Percentiles rank a stretch among this genome's conserved stretches.
These are phyloP conservation scores for Ogataea allantospora DNA, from an alignment of 805 yeast genomes.

Conservation along the genomic window DNA sequence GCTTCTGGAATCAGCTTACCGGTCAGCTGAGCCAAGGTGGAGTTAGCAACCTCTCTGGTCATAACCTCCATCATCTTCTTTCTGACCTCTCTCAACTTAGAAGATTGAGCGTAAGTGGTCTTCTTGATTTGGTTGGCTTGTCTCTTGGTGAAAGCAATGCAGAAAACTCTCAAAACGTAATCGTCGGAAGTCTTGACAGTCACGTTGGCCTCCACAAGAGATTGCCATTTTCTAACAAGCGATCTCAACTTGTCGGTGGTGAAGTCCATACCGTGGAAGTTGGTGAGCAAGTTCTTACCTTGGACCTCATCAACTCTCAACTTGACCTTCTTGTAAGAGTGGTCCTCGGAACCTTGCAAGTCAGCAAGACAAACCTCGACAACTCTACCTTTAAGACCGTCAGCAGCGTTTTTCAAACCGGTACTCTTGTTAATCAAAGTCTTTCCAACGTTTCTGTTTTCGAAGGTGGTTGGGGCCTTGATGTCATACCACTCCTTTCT, in stretches of 20 bases:
- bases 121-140: constrained; percentile 95
- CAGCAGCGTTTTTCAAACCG: constrained; percentile 97
- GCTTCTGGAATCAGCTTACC: constrained; percentile 98
- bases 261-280: constrained; percentile 99
- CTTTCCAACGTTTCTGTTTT: constrained; percentile 98
- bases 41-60: constrained; percentile 93
- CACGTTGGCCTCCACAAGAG: constrained; percentile 95
- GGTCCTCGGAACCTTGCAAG: constrained; percentile 98
- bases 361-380: constrained; percentile 95
- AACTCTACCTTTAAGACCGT: constrained; percentile 97
- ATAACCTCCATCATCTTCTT: constrained; percentile 95
- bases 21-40: constrained; percentile 94
- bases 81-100: constrained; percentile 96
- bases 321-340: constrained; percentile 94
- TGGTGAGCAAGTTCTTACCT: constrained; percentile 97
- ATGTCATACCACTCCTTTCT: constrained; percentile 98
- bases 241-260: constrained; percentile 97
- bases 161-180: constrained; percentile 93
- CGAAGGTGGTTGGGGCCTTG: constrained; percentile 98
- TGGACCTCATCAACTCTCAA: constrained; percentile 99
- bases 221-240: constrained; percentile 98
- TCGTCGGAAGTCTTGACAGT: constrained; percentile 98
- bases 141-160: constrained; percentile 98
- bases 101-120: constrained; percentile 96
- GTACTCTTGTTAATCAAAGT: constrained; percentile 97